Evolutionary conservation across 2,329 filamentous ascomycete species (phyloP), one percentile per base, ranked within the genome.

Genomic region (Cercospora sojina): DNA sequence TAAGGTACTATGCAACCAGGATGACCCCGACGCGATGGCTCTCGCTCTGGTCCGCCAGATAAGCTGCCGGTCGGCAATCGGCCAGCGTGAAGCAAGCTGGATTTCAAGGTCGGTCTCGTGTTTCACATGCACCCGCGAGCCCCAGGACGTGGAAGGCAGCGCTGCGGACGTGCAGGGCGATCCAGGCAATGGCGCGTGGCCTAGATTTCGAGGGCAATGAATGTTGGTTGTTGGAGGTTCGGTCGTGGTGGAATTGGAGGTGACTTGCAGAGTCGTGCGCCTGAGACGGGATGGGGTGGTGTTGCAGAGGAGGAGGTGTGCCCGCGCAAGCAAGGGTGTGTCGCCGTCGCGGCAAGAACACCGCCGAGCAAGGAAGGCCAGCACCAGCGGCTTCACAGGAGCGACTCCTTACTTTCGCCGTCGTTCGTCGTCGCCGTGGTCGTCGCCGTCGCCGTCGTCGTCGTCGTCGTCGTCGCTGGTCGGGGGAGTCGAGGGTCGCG

Each of bases 251-350:
- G 18, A 41, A 18, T 56, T 18, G 60, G 41, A 63, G 49, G 35
- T 43, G 23, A 18, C 23, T 63, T 27, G 49, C 6, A 41, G 35
- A 41, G 35, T n/a, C 35, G 35, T n/a, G 35, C 35, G 16, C 35
- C 16, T 41, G 35, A 41, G 35, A 41, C 35, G 31, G 12, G 13
- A 31, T 43, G 31, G 32, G 10, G 10, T 10, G 9, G 9, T 27
- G 13, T 27, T 32, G 43, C 41, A 31, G 23, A 62, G 35, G 61
- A 31, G 57, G 23, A 62, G 35, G 61, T 43, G 57, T 43, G 49
- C 32, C 51, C n/a, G 35, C 5, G 18, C 61, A 56, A 43, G 61
- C 61, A 63, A 63, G 61, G 61, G 51, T 43, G 61, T 63, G 31
- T 47, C 23, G 41, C 8, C 41, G 41, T 47, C 41, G 43, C 23